Base-by-base conservation (phyloP, 352 stramenopile genomes). In the Pythium guiyangense region DNA sequence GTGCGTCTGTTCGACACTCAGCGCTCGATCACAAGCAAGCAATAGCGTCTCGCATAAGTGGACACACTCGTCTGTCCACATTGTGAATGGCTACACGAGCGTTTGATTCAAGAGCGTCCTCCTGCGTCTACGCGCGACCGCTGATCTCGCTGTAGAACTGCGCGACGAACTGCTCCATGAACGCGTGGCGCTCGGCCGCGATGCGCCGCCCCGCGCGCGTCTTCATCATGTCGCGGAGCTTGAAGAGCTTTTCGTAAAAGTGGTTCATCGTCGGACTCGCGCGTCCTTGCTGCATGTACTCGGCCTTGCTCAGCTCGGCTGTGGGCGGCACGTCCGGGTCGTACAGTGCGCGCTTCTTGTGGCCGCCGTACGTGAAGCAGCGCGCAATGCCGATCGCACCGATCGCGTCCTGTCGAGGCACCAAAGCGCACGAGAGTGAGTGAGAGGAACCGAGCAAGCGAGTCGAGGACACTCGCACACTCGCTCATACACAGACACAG, bases 301-400 rank as follows among this genome's bases (percentile, higher is more conserved):
- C 60, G 47, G 83, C 84, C 55, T 92, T 86, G 50, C 74, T 90
- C 63, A 96, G 72, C 29, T 73, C 67, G 11, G 75, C 62, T 12
- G 66, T 71, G 3, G 83, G 74, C 0, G 71, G 70, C 4, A 90
- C 89, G 84, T 59, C 87, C 86, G 54, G 88, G n/a, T n/a, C n/a
- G n/a, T n/a, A n/a, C n/a, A n/a, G n/a, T n/a, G n/a, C n/a, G n/a
- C n/a, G n/a, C n/a, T n/a, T n/a, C n/a, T n/a, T n/a, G n/a, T n/a
- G n/a, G n/a, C n/a, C n/a, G n/a, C n/a, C n/a, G n/a, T n/a, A 97
- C 25, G 89, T 96, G 66, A 97, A 96, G 67, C 88, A 96, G 25
- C 89, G 86, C 17, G 89, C 89, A 49, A 96, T 95, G 58, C 89
- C 89, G 17, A 97, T 85, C 4, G 89, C 86, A n/a, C 86, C 89